These are phyloP conservation scores for Globisporangium paroecandrum DNA, from an alignment of 352 stramenopile species.

Conservation along the genomic window DNA sequence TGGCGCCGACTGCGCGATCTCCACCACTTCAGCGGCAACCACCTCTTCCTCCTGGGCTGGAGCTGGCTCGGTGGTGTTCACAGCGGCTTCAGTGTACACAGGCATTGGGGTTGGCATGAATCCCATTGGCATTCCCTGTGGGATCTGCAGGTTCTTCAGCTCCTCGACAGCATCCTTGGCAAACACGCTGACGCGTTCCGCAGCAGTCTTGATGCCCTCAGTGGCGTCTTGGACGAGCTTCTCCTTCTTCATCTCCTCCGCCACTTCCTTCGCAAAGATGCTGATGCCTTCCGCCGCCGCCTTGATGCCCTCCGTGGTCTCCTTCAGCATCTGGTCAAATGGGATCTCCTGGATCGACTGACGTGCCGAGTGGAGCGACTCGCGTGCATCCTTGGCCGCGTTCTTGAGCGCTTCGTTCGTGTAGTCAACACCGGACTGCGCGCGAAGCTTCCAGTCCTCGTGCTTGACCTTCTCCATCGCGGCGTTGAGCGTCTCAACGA, in stretches of 20 bases:
- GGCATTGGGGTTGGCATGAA: slow-evolving; percentile 9
- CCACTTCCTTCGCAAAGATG: slow-evolving; percentile 73
- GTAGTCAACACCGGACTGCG: slow-evolving; percentile 47
- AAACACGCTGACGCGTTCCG: slow-evolving; percentile 32
- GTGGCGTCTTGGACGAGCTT: slow-evolving; percentile 17
- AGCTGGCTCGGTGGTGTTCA: slow-evolving; percentile 17
- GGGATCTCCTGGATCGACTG: slow-evolving; percentile 76
- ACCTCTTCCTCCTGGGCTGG: slow-evolving; percentile 26
- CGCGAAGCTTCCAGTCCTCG: slow-evolving; percentile 63
- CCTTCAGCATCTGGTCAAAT: slow-evolving; percentile 80
- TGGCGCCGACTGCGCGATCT: slow-evolving; percentile 19
- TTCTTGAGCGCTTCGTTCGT: slow-evolving; percentile 66
- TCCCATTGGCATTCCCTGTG: slow-evolving; percentile 3
- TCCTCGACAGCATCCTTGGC: slow-evolving; percentile 73
- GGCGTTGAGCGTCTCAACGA: slow-evolving; percentile 71
- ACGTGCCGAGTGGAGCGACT: slow-evolving; percentile 45
- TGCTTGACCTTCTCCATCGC: slow-evolving; percentile 86
- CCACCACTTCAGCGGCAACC: slow-evolving; percentile 23
- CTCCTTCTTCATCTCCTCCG: slow-evolving; percentile 57
- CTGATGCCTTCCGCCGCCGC: slow-evolving; percentile 65
- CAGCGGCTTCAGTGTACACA: slow-evolving; percentile 24
- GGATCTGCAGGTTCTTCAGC: slow-evolving; percentile 49
- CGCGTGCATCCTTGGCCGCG: slow-evolving; percentile 50
- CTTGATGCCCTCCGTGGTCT: slow-evolving; percentile 78
- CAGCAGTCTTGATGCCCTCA: slow-evolving; percentile 19